Conservation (phyloP, 2,329 filamentous ascomycete genomes). For the Colletotrichum navitas region DNA sequence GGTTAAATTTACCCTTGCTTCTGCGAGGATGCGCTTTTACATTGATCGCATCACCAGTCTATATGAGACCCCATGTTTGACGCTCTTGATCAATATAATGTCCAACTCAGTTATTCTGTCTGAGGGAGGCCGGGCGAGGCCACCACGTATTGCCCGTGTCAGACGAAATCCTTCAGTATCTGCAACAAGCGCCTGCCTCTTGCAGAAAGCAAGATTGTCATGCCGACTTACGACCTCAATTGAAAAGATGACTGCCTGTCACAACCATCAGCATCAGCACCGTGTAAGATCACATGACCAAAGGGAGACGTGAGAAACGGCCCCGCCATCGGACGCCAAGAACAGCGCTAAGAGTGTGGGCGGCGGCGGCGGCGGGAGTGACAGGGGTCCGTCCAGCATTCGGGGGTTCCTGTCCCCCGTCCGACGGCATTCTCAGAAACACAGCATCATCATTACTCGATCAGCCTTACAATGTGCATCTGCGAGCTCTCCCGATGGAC, state of each 20-base stretch:
- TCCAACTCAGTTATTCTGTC: background rate
- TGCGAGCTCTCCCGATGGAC: conserved; percentile 14
- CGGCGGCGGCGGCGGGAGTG: conserved; percentile 21
- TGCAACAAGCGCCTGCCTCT: background rate
- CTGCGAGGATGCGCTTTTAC: no score
- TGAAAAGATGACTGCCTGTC: background rate
- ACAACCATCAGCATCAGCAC: background rate
- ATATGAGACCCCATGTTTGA: background rate
- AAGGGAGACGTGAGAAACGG: background rate
- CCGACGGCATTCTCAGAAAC: background rate
- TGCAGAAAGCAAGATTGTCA: background rate
- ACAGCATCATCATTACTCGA: background rate
- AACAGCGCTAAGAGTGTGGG: conserved; percentile 5
- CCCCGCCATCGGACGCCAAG: conserved; percentile 10
- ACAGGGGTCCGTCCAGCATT: conserved; percentile 2
- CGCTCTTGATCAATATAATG: background rate
- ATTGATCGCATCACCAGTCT: background rate
- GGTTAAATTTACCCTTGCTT: no score
- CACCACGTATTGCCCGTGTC: background rate
- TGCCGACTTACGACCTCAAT: no score
- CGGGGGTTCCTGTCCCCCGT: no score
- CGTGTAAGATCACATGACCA: background rate
- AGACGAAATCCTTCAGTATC: background rate
- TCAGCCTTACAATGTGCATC: background rate
- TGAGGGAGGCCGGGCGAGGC: background rate